Evolutionary conservation across 1,284 basidiomycete genomes (phyloP).

Genomic region (Pseudozyma flocculosa): DNA sequence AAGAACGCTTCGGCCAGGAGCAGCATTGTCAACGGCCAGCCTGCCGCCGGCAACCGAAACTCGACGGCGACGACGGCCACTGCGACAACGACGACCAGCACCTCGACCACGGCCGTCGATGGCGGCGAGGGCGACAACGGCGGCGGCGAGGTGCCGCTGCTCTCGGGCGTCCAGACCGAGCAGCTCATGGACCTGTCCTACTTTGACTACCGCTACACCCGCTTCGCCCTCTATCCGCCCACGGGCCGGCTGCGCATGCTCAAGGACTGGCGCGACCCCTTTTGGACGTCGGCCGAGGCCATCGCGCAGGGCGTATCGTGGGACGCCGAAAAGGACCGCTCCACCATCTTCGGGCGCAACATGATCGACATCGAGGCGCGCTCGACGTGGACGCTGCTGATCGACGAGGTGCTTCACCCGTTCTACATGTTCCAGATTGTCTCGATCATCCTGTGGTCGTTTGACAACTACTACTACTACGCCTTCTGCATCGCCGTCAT

Average conservation of each 20-base stretch:
- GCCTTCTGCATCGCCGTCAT: constrained; percentile 96
- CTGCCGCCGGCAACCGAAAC: background rate
- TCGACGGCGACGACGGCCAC: background rate
- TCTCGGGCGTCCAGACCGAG: constrained; percentile 49
- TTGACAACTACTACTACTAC: constrained; percentile 91
- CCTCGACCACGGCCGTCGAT: background rate
- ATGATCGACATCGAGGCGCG: constrained; percentile 89
- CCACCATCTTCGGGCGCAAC: constrained; percentile 78
- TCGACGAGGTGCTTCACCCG: constrained; percentile 67
- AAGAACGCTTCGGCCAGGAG: constrained; percentile 31
- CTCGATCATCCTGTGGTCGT: constrained; percentile 87
- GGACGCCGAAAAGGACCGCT: constrained; percentile 50
- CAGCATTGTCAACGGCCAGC: constrained; percentile 33
- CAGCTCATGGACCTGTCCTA: constrained; percentile 56
- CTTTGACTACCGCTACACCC: constrained; percentile 75
- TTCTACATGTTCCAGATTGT: constrained; percentile 86
- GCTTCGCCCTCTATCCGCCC: constrained; percentile 82
- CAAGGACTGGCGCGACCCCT: constrained; percentile 89
- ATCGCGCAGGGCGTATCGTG: constrained; percentile 41
- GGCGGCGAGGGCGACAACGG: background rate
- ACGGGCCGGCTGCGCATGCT: constrained; percentile 77
- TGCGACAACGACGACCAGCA: no score
- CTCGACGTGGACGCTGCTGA: constrained; percentile 73
- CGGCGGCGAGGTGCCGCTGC: constrained; percentile 19
- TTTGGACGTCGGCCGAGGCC: constrained; percentile 67